phyloP scores from a whole-genome alignment of 352 stramenopile genomes.

The Globisporangium canariense region DNA sequence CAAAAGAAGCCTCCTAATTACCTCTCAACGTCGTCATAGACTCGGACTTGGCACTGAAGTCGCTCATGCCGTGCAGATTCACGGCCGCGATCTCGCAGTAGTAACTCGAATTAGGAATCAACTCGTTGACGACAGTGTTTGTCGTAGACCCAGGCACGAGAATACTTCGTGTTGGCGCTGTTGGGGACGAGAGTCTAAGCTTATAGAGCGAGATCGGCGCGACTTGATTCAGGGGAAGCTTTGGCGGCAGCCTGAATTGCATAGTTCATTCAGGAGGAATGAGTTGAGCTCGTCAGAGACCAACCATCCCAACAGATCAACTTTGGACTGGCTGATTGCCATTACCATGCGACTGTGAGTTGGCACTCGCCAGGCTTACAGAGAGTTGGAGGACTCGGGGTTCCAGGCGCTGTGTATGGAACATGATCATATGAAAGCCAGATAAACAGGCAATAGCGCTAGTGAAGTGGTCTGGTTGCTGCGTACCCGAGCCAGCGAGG shows the following conservation, averaged over 20 bases:
- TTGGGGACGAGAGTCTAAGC: slow-evolving; percentile 27
- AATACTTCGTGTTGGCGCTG: slow-evolving; percentile 13
- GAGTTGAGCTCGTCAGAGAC: background rate
- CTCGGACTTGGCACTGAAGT: slow-evolving; percentile 36
- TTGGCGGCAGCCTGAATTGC: slow-evolving; percentile 24
- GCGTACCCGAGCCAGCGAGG: slow-evolving; percentile 37
- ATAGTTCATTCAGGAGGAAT: background rate
- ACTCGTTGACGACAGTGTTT: slow-evolving; percentile 23
- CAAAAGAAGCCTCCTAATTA: slow-evolving; percentile 3
- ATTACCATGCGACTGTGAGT: slow-evolving; percentile 39
- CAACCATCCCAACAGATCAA: background rate
- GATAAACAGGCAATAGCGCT: no score
- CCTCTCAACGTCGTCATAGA: slow-evolving; percentile 29
- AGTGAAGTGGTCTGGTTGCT: background rate
- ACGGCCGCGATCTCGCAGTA: slow-evolving; percentile 41
- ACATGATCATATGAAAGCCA: background rate
- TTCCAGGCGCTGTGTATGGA: slow-evolving; percentile 29
- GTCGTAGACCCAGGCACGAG: slow-evolving; percentile 32
- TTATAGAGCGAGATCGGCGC: slow-evolving; percentile 68
- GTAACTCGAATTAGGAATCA: slow-evolving; percentile 44
- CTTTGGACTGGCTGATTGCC: background rate
- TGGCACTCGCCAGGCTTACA: slow-evolving; percentile 16
- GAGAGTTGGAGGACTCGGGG: slow-evolving; percentile 24
- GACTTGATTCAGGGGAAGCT: slow-evolving; percentile 36
- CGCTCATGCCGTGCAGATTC: slow-evolving; percentile 55